Percentiles rank a stretch among this genome's conserved stretches.
phyloP scores from a whole-genome alignment of 108 stramenopile species.

The Skeletonema potamos region DNA sequence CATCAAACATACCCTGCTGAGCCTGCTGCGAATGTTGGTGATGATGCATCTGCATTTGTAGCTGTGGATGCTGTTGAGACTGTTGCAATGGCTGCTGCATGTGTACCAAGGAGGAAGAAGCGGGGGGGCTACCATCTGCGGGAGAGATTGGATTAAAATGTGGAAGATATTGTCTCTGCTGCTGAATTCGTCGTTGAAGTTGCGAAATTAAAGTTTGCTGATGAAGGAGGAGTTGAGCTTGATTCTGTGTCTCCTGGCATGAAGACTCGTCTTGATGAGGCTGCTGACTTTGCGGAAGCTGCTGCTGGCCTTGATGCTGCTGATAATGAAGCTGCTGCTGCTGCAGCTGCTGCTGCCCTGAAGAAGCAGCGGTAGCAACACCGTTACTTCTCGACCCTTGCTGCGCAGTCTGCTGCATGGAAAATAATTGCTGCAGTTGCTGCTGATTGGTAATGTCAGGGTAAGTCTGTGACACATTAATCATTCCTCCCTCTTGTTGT shows the following conservation, averaged over 20 bases:
- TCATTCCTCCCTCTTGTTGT: not conserved
- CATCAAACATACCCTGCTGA: not conserved
- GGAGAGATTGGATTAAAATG: conserved; percentile 8
- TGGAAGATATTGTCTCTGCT: conserved; percentile 26
- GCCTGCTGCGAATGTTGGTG: not conserved
- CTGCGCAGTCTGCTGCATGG: not conserved
- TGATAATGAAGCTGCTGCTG: not conserved
- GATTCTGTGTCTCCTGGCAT: conserved; percentile 1
- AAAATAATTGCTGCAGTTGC: not conserved
- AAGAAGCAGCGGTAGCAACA: conserved; percentile 14
- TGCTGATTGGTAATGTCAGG: not conserved
- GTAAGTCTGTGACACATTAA: not conserved
- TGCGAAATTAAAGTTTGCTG: conserved; percentile 16
- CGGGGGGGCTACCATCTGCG: not conserved
- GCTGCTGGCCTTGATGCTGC: not conserved
- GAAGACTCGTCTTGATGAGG: not conserved
- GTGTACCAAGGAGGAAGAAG: not conserved
- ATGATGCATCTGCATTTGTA: not conserved
- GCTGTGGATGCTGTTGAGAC: conserved; percentile 8
- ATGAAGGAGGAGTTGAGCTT: conserved; percentile 16
- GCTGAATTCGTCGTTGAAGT: conserved; percentile 26
- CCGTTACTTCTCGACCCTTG: not conserved
- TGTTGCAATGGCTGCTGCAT: not conserved
- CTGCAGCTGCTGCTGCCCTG: conserved; percentile 8
- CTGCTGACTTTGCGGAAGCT: conserved; percentile 11